phyloP scores from a whole-genome alignment of 192 early-diverging fungal species.

The Coemansia guatemalensis region DNA sequence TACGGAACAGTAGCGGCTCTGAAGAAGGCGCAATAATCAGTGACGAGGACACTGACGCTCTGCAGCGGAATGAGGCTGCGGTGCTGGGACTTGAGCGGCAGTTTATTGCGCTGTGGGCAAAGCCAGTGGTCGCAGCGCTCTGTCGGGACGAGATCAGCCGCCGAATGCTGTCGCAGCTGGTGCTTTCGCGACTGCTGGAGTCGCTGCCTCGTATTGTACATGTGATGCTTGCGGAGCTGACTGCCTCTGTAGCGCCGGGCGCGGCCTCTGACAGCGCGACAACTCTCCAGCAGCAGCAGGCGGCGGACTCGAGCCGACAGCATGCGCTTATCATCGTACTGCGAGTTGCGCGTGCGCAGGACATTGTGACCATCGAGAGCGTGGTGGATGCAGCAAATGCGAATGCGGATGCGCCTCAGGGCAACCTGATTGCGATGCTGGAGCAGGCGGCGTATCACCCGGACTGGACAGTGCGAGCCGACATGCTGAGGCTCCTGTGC shows the following conservation, averaged over 20 bases:
- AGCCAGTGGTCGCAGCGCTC: constrained; percentile 28
- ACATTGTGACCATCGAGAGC: constrained; percentile 34
- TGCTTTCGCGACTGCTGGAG: constrained; percentile 29
- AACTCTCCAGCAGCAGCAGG: constrained; percentile 19
- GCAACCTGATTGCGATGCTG: constrained; percentile 43
- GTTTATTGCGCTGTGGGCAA: constrained; percentile 29
- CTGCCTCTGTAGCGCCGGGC: background rate
- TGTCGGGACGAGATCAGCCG: constrained; percentile 47
- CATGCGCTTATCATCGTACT: constrained; percentile 54
- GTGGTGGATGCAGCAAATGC: constrained; percentile 20
- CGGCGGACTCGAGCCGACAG: constrained; percentile 31
- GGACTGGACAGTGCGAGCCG: constrained; percentile 70
- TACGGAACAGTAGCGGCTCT: background rate
- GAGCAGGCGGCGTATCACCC: constrained; percentile 67
- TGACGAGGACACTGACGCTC: background rate
- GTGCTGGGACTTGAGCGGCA: constrained; percentile 14
- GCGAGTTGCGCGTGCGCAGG: constrained; percentile 36
- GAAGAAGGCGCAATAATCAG: background rate
- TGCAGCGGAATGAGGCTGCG: background rate
- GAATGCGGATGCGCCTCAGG: background rate
- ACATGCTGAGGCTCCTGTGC: constrained; percentile 79
- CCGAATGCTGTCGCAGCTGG: constrained; percentile 41
- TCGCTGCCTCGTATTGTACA: constrained; percentile 24
- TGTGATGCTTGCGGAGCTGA: constrained; percentile 23
- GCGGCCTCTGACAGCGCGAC: constrained; percentile 11